phyloP scores from a whole-genome alignment of 257 asterid genomes.

The Handroanthus guayacan region DNA sequence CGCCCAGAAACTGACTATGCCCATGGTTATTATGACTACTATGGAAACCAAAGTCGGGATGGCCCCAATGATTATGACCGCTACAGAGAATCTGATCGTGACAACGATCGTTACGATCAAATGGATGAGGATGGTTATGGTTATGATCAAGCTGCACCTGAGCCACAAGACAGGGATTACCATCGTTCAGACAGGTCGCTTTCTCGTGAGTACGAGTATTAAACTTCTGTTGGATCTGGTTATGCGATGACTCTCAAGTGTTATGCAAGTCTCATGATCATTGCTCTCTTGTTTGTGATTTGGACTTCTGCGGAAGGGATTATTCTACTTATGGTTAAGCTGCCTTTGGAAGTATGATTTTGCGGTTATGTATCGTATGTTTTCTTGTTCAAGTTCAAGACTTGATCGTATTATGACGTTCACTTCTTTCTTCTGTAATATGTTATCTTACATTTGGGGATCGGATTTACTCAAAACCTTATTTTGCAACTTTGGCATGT shows the following conservation, averaged over 20 bases:
- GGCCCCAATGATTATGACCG: constrained; percentile 64
- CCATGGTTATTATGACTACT: constrained; percentile 63
- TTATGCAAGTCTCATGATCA: background rate
- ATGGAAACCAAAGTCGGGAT: constrained; percentile 60
- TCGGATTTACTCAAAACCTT: constrained; percentile 11
- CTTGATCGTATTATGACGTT: background rate
- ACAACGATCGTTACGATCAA: constrained; percentile 67
- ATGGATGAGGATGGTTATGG: constrained; percentile 81
- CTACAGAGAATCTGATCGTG: constrained; percentile 59
- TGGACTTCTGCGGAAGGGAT: background rate
- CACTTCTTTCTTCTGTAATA: background rate
- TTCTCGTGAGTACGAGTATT: constrained; percentile 58
- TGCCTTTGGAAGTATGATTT: background rate
- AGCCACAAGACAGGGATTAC: constrained; percentile 60
- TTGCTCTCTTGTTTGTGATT: background rate
- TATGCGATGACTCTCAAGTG: background rate
- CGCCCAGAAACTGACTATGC: constrained; percentile 55
- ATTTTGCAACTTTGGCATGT: background rate
- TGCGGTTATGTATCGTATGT: background rate
- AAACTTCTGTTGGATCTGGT: background rate
- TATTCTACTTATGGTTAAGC: background rate
- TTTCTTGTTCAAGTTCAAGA: too few relatives aligned
- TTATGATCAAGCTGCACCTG: constrained; percentile 61
- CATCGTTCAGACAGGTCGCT: constrained; percentile 61
- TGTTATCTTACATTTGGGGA: background rate